phyloP scores from a whole-genome alignment of 2,329 filamentous ascomycete species.

The Hymenoscyphus scutula region DNA sequence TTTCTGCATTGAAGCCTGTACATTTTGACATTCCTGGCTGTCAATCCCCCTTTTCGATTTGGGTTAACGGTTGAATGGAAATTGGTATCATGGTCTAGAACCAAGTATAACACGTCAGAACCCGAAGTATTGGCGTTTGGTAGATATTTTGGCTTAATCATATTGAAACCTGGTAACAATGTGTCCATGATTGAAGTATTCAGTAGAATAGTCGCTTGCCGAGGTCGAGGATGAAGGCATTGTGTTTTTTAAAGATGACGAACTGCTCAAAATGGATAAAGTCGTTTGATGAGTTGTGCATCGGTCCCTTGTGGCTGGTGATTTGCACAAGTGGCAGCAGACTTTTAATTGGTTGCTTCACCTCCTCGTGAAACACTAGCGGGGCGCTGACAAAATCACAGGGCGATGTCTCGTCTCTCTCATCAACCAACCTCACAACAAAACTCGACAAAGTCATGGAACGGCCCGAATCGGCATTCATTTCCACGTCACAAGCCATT shows the following conservation, averaged over 20 bases:
- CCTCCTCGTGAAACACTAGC: slow-evolving; percentile 8
- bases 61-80: background rate
- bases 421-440: slow-evolving; percentile 3
- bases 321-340: background rate
- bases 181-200: background rate
- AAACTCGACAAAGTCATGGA: background rate
- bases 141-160: background rate
- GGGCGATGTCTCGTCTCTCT: background rate
- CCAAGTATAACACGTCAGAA: background rate
- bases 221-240: background rate
- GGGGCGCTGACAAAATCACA: slow-evolving; percentile 10
- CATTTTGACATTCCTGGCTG: background rate
- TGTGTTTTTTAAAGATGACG: background rate
- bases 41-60: background rate
- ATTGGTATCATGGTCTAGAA: background rate
- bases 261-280: slow-evolving; percentile 1
- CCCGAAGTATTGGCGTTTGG: background rate
- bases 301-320: background rate
- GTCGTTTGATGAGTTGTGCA: background rate
- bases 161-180: background rate
- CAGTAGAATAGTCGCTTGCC: background rate
- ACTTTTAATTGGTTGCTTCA: background rate
- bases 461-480: slow-evolving; percentile 6
- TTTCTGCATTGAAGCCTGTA: background rate
- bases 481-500: slow-evolving; percentile 9